Percentiles rank a stretch among this genome's conserved stretches.
These are phyloP conservation scores for Jamesozyma jinghongensis DNA, from an alignment of 805 yeast genomes.

Conservation along the genomic window DNA sequence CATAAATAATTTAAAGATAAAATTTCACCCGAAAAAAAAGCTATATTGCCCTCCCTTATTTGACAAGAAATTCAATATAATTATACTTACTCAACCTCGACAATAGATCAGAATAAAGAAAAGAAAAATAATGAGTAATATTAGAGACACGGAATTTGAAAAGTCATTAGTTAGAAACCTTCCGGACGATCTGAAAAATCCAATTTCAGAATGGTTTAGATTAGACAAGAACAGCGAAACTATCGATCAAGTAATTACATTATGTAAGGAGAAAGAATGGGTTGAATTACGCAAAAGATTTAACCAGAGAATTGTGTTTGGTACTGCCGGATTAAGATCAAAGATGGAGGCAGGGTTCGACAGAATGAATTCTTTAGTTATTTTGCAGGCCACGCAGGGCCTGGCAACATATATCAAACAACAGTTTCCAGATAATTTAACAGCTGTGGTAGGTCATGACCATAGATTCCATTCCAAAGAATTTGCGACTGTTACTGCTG, in stretches of 20 bases:
- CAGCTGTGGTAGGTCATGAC: constrained; percentile 77
- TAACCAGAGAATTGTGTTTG: constrained; percentile 61
- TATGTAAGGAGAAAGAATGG: constrained; percentile 34
- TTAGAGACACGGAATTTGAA: background rate
- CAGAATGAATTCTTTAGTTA: constrained; percentile 82
- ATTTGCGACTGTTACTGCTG: constrained; percentile 73
- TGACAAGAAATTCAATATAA: no score
- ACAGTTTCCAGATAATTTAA: constrained; percentile 21
- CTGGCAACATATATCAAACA: constrained; percentile 42
- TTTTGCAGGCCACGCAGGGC: constrained; percentile 85
- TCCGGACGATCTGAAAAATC: constrained; percentile 12
- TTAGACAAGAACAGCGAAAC: constrained; percentile 38
- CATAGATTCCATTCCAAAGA: constrained; percentile 73
- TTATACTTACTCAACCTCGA: no score
- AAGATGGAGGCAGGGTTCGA: constrained; percentile 86
- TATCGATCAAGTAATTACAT: constrained; percentile 42
- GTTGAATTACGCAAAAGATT: constrained; percentile 45
- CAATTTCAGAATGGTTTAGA: constrained; percentile 20
- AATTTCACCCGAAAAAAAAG: no score
- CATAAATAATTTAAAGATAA: no score
- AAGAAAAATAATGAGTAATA: background rate
- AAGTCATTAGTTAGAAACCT: background rate
- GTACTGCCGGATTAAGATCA: constrained; percentile 89
- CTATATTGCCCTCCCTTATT: no score
- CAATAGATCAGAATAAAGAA: no score